These are phyloP conservation scores for Inga leiocalycina DNA, from an alignment of 306 rosid genomes.

Conservation along the genomic window DNA sequence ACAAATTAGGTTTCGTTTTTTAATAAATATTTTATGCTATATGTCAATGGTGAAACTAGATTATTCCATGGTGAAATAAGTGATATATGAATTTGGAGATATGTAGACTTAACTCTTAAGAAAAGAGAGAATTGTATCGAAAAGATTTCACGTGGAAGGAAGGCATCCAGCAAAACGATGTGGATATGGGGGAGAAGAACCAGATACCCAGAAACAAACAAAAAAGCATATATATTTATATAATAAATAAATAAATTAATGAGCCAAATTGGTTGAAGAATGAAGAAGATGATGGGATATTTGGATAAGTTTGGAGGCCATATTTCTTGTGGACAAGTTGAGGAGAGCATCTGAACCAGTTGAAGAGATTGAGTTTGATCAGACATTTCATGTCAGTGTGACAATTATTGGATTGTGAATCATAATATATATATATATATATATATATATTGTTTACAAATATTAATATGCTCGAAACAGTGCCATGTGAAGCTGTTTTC, in stretches of 20 bases:
- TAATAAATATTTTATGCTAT: background rate
- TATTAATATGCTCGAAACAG: background rate
- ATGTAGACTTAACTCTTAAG: constrained; percentile 15
- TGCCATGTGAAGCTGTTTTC: background rate
- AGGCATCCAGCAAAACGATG: background rate
- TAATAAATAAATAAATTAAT: no score
- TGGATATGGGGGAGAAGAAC: background rate
- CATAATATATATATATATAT: background rate
- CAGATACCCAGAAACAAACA: constrained; percentile 19
- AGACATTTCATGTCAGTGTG: background rate
- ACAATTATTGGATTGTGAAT: constrained; percentile 1
- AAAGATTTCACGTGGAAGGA: background rate
- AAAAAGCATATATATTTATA: background rate
- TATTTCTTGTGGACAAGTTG: background rate
- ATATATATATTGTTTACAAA: background rate
- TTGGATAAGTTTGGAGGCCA: background rate
- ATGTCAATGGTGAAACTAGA: background rate
- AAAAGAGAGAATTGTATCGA: background rate
- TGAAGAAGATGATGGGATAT: background rate
- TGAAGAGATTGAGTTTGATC: background rate
- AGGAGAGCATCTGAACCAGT: background rate
- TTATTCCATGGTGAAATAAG: background rate
- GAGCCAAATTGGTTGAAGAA: background rate
- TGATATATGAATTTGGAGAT: background rate
- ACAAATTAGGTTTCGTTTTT: background rate